Evolutionary conservation across 257 asterid genomes (phyloP).

Genomic region (Thymus quinquecostatus): DNA sequence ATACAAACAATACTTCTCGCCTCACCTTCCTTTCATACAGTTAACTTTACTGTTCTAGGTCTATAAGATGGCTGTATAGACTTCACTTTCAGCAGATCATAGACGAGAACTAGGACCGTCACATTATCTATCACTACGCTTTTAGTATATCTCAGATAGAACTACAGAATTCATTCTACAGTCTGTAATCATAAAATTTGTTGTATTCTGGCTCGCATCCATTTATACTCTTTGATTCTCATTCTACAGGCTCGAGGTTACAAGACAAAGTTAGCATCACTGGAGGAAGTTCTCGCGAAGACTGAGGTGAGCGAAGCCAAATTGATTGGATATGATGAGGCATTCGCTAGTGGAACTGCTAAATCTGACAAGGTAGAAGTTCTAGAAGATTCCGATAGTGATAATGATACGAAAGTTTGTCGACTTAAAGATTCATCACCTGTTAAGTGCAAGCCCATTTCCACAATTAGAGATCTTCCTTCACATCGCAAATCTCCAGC

Average conservation of each 20-base stretch:
- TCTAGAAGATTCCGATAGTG: constrained; percentile 46
- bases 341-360: constrained; percentile 36
- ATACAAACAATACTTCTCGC: neutral
- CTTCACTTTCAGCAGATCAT: constrained; percentile 12
- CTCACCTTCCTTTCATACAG: neutral
- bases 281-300: constrained; percentile 63
- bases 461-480: constrained; percentile 32
- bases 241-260: constrained; percentile 71
- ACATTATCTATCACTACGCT: neutral
- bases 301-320: constrained; percentile 53
- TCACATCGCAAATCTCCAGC: constrained; percentile 36
- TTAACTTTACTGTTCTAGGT: neutral
- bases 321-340: constrained; percentile 85
- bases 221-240: constrained; percentile 30
- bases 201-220: constrained; percentile 11
- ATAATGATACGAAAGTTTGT: constrained; percentile 33
- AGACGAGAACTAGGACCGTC: constrained; percentile 2
- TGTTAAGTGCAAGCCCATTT: constrained; percentile 27
- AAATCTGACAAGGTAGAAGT: constrained; percentile 26
- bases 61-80: neutral
- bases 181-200: neutral
- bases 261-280: constrained; percentile 54
- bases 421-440: constrained; percentile 39
- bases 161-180: neutral
- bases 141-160: constrained; percentile 6